Base-by-base conservation (phyloP, 805 yeast genomes). In the Kazachstania psychrophila region DNA sequence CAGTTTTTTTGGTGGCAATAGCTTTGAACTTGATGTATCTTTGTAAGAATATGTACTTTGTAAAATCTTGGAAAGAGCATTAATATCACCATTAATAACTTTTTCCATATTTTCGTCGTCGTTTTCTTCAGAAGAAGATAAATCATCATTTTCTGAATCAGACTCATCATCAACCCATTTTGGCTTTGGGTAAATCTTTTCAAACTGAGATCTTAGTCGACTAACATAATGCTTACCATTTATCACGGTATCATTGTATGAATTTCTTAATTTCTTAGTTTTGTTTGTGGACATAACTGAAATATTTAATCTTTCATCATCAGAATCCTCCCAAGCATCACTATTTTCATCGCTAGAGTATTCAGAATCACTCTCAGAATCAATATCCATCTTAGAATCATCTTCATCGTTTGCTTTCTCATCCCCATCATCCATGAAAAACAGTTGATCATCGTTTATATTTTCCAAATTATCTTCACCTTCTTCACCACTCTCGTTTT, bases 281-380 rank as follows among this genome's bases (percentile, higher is more conserved):
- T 72, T 75, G 45, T 79, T 79, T 1, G 78, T 64, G 1, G 71
- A 57, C 12, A 66, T 53, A 22, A 92, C 60, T 2, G 92, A 73
- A 6, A 89, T 68, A 15, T 64, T 62, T 18, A 83, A 47, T 30
- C 67, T 68, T 43, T 88, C 97, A 57, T 92, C 98, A 51, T 88
- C 97, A 40, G 94, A 79, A 61, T 92, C 98, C 12, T 58, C 58
- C 98, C 98, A 92, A 2, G 79, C 86, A 37, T 67, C 68, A n/a
- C 51, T 62, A n/a, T n/a, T n/a, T 4, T 58, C 61, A 2, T 47
- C 55, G 6, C 44, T 61, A 28, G 60, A 67, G 16, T 51, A 60
- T 19, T 53, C 64, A 12, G 41, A 27, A 50, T 58, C 60, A 16
- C 13, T 19, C 12, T 51, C 69, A 3, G 69, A 75, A 52, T 77